A percentile compares a stretch with the other conserved stretches of the same genome.
phyloP scores from a whole-genome alignment of 73 alveolate species.

The Tetrahymena thermophila region DNA sequence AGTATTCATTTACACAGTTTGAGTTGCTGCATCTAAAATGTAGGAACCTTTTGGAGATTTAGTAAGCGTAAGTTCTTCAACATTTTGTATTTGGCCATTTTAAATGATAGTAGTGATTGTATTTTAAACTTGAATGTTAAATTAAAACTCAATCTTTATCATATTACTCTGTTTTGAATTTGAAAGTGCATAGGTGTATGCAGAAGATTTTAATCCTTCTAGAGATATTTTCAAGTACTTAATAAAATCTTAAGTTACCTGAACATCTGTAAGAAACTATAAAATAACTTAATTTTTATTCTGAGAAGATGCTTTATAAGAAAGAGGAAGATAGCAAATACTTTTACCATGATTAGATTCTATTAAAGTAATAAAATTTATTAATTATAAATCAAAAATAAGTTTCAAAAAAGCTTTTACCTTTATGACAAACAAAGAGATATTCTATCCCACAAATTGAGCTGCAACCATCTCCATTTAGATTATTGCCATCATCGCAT shows the following conservation, averaged over 20 bases:
- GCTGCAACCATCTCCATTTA: conserved; percentile 43
- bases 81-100: neutral
- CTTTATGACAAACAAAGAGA: conserved; percentile 44
- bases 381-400: neutral
- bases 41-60: neutral
- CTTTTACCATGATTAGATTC: neutral
- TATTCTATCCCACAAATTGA: conserved; percentile 35
- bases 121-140: neutral
- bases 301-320: neutral
- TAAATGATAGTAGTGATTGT: neutral
- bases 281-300: too few species aligned
- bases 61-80: neutral
- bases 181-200: neutral
- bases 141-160: neutral
- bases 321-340: neutral
- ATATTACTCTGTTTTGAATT: neutral
- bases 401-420: neutral
- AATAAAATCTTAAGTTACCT: neutral
- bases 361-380: neutral
- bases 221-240: neutral
- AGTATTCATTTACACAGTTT: neutral
- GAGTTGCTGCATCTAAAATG: neutral
- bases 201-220: neutral
- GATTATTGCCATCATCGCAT: conserved; percentile 54
- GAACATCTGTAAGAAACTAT: neutral